Evolutionary conservation across 805 yeast genomes (phyloP).

Genomic region (Kodamaea sagamina): DNA sequence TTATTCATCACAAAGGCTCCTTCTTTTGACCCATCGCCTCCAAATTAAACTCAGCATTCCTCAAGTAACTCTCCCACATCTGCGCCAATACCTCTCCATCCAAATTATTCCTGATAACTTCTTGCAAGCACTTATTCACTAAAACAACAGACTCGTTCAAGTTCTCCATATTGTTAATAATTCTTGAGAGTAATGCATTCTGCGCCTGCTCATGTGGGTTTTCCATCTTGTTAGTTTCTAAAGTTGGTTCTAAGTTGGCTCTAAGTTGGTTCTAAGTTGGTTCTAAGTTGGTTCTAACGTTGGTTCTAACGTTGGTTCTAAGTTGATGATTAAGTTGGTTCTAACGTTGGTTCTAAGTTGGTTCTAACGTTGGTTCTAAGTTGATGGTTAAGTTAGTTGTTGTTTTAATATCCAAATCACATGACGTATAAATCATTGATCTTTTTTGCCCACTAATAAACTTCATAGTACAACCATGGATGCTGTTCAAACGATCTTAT

Average conservation of each 20-base stretch:
- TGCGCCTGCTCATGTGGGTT: conserved; percentile 86
- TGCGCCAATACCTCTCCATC: conserved; percentile 71
- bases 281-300: too few relatives aligned
- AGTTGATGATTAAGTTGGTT: too few relatives aligned
- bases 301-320: too few relatives aligned
- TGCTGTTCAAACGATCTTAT: conserved; percentile 25
- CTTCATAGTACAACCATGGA: conserved; percentile 27
- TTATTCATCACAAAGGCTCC: conserved; percentile 39
- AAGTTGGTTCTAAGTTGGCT: too few relatives aligned
- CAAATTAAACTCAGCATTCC: conserved; percentile 69
- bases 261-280: too few relatives aligned
- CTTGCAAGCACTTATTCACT: conserved; percentile 60
- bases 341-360: too few relatives aligned
- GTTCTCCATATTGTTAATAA: conserved; percentile 72
- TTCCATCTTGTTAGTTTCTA: conserved; percentile 68
- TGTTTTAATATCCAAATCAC: too few relatives aligned
- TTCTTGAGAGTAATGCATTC: conserved; percentile 70
- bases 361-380: too few relatives aligned
- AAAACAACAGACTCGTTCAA: conserved; percentile 69
- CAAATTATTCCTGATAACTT: conserved; percentile 65
- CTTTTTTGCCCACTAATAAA: not conserved
- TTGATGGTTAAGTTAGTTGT: too few relatives aligned
- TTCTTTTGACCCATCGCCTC: conserved; percentile 64
- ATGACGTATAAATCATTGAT: conserved; percentile 1
- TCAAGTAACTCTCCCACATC: conserved; percentile 76